phyloP scores from a whole-genome alignment of 1,139 yeast genomes.

The Groenewaldozyma sp. region DNA sequence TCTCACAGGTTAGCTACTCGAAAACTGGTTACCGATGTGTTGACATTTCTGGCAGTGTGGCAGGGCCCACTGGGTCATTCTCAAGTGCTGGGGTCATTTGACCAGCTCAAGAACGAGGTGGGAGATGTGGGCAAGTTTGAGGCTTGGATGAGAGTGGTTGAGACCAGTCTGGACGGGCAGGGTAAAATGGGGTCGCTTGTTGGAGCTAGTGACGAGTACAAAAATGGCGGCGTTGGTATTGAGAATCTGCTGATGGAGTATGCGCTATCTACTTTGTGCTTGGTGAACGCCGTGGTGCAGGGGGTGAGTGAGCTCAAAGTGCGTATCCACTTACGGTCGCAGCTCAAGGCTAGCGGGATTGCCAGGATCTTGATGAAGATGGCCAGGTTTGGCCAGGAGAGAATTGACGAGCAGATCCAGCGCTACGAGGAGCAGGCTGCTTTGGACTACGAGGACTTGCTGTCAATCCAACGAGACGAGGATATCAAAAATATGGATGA shows the following conservation, averaged over 20 bases:
- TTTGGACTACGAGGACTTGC: constrained; percentile 59
- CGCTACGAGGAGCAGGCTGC: constrained; percentile 59
- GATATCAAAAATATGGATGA: constrained; percentile 38
- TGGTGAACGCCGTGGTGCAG: constrained; percentile 63
- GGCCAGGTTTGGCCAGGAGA: constrained; percentile 52
- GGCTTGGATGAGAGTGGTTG: constrained; percentile 74
- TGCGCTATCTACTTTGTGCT: constrained; percentile 65
- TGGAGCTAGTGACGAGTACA: constrained; percentile 86
- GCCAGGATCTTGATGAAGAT: constrained; percentile 54
- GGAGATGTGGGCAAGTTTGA: constrained; percentile 62
- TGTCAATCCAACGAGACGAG: constrained; percentile 51
- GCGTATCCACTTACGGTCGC: constrained; percentile 68
- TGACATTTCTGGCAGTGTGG: constrained; percentile 47
- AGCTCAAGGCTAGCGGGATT: constrained; percentile 69
- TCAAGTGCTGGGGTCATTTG: constrained; percentile 56
- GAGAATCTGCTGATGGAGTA: constrained; percentile 76
- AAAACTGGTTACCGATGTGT: constrained; percentile 71
- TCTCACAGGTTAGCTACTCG: constrained; percentile 65
- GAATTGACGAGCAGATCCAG: constrained; percentile 55
- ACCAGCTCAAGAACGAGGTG: constrained; percentile 49
- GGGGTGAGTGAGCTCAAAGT: constrained; percentile 54
- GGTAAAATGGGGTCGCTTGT: constrained; percentile 87
- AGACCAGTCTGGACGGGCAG: constrained; percentile 70
- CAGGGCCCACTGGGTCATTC: constrained; percentile 35
- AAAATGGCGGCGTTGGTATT: constrained; percentile 48